Evolutionary conservation across 202 grass and related monocot species (phyloP), one percentile per base, ranked within the genome.

Genomic region (Alloteropsis angusta): DNA sequence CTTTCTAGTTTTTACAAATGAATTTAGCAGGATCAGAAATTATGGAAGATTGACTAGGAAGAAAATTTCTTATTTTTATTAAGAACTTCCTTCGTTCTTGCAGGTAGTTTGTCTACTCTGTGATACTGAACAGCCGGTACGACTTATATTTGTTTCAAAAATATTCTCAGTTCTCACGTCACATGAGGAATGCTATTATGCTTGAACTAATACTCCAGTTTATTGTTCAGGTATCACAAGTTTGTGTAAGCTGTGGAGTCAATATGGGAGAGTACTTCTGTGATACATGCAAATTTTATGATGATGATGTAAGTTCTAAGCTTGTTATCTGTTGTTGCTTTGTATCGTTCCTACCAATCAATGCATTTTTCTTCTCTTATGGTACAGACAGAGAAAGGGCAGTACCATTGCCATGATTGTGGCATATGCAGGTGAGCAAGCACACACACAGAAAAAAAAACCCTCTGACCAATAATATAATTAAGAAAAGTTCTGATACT

Each of bases 231-330:
- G 96, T 92, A 65, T 82, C 90, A 48, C 90, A 93, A 86, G 82
- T 86, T n/a, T 99, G 96, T 60, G 78, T 81, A 57, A 96, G 80
- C 63, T 99, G 96, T 79, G 96, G 92, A 68, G 88, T 91, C 68
- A 99, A 89, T 85, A 93, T 99, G 96, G 92, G 92, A 78, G 86
- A 99, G 70, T 99, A 99, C 80, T 99, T 86, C 61, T 99, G 96
- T 48, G 72, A 89, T 75, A 56, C 82, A 68, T 99, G 96, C 92
- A 99, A 96, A 77, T 99, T 99, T 84, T 96, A 91, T 76, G 96
- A 99, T 25, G 96, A 99, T 75, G 81, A 91, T 71, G 96, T 99
- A 85, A 83, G 92, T 78, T 71, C 56, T 39, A 61, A 12, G 2
- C 70, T 85, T 38, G 1, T 37, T 41, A 56, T 65, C 45, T 83